A percentile compares a stretch with the other conserved stretches of the same genome.
Conservation (phyloP, 31 red algal species). For the Endocladia muricata region DNA sequence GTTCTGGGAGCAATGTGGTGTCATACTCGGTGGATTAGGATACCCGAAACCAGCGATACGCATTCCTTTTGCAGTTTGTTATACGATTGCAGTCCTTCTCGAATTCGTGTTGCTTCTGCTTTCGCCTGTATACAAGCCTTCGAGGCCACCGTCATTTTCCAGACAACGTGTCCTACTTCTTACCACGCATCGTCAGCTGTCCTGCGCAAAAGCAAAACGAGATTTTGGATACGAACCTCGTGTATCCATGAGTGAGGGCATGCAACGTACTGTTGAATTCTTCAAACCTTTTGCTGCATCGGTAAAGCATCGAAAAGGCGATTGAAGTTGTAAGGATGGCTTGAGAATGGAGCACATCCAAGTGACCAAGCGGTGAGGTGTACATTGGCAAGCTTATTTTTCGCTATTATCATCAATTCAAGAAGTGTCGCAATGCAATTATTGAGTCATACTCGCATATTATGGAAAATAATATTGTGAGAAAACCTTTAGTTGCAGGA, state of each 20-base stretch:
- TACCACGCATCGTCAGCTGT: constrained; percentile 67
- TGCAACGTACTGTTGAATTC: constrained; percentile 72
- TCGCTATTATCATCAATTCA: no score
- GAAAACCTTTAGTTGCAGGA: no score
- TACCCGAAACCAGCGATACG: constrained; percentile 63
- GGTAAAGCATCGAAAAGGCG: not conserved
- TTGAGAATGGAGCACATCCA: no score
- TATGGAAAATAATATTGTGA: no score
- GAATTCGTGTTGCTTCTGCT: constrained; percentile 45
- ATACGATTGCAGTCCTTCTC: constrained; percentile 54
- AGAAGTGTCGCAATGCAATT: no score
- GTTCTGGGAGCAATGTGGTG: constrained; percentile 82
- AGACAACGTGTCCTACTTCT: constrained; percentile 67
- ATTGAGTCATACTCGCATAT: no score
- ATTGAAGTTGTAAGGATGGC: no score
- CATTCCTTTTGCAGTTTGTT: constrained; percentile 70
- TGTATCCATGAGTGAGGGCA: constrained; percentile 79
- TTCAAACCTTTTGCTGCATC: constrained; percentile 33
- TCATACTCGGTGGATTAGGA: constrained; percentile 67
- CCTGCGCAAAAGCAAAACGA: constrained; percentile 76
- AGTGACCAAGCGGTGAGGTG: no score
- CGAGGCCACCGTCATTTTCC: constrained; percentile 73
- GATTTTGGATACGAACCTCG: constrained; percentile 84
- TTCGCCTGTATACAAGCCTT: constrained; percentile 54
- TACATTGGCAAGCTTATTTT: no score